These are phyloP conservation scores for Chlamydomonas asymmetrica DNA, from an alignment of 139 green algal species.

Conservation along the genomic window DNA sequence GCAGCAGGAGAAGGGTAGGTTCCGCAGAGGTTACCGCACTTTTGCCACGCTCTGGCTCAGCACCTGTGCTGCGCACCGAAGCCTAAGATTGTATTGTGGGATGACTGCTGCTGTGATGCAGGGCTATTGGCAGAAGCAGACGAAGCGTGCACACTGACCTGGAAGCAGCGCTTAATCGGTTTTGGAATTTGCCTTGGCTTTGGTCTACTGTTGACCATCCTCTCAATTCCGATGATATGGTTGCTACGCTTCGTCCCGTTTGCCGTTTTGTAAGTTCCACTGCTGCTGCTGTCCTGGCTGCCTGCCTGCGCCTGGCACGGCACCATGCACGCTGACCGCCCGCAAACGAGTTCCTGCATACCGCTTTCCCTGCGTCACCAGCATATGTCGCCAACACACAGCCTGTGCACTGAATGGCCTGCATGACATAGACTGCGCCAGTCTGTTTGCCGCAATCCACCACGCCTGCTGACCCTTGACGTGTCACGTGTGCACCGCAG, in stretches of 20 bases:
- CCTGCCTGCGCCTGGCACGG: neutral
- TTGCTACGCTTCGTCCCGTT: neutral
- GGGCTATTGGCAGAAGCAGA: neutral
- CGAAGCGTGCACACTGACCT: neutral
- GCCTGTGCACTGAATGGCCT: neutral
- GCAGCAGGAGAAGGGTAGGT: constrained; percentile 21
- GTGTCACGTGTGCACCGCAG: no score
- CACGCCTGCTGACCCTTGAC: no score
- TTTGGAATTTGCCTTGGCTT: constrained; percentile 18
- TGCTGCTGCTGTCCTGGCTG: neutral
- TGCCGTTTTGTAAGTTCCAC: neutral
- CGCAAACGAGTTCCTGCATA: neutral
- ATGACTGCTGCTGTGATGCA: neutral
- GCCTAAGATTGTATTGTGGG: neutral
- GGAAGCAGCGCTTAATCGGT: constrained; percentile 8
- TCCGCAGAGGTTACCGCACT: neutral
- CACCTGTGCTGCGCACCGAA: neutral
- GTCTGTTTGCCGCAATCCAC: constrained; percentile 11
- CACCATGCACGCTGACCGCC: neutral
- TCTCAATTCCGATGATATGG: constrained; percentile 24
- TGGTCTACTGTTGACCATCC: neutral
- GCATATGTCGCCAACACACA: neutral
- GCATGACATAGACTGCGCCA: no score
- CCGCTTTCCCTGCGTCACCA: neutral
- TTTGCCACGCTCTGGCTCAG: neutral